These are phyloP conservation scores for Physocladia obscura DNA, from an alignment of 192 early-diverging fungal genomes.

Conservation along the genomic window DNA sequence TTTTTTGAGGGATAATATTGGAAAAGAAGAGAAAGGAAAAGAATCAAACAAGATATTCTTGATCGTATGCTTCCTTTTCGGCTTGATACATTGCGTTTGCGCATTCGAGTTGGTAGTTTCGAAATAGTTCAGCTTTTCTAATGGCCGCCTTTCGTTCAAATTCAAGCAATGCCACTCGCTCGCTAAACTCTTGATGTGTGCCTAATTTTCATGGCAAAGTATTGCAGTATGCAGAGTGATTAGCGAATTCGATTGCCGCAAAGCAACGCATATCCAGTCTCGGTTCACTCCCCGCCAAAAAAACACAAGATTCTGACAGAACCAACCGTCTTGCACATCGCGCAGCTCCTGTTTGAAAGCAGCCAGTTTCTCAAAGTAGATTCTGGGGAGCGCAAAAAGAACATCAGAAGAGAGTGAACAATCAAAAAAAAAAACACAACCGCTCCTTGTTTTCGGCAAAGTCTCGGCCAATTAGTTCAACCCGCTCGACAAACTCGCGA, in stretches of 20 bases:
- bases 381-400: no score
- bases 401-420: no score
- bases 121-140: constrained; percentile 54
- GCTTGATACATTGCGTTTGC: constrained; percentile 63
- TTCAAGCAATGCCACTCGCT: constrained; percentile 63
- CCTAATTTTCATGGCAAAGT: no score
- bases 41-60: constrained; percentile 21
- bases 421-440: no score
- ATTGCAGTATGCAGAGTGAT: no score
- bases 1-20: no score
- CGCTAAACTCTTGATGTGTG: constrained; percentile 67
- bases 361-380: constrained; percentile 36
- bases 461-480: constrained; percentile 59
- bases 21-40: no score
- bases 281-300: no score
- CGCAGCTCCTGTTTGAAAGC: constrained; percentile 32
- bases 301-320: no score
- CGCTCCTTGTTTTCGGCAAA: constrained; percentile 61
- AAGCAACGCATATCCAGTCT: no score
- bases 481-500: constrained; percentile 53
- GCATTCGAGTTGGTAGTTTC: constrained; percentile 71
- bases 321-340: constrained; percentile 30
- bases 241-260: no score
- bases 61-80: constrained; percentile 50
- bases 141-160: constrained; percentile 58